Evolutionary conservation across 352 stramenopile species (phyloP), one percentile per base, ranked within the genome.

Genomic region (Phytophthora nicotianae): DNA sequence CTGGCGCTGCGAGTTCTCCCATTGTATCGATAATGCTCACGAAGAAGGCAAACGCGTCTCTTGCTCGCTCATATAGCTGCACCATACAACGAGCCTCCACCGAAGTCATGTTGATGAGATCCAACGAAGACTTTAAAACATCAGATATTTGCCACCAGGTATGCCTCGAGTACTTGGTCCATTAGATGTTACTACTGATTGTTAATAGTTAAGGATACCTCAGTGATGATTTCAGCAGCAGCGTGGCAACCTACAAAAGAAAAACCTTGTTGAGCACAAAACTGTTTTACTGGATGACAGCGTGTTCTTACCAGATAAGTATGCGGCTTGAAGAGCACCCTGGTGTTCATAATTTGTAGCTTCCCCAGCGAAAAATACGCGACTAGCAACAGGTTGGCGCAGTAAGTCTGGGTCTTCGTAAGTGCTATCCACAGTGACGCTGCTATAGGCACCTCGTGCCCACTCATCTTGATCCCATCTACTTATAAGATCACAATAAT

Each of bases 341-440:
- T 89, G 83, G 45, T 90, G 88, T 27, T 84, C 63, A 64, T 88
- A 83, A 24, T 77, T 85, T 14, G 81, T 93, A 2, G 80, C 81
- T 50, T 93, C 83, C 6, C 83, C 83, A 2, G 79, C 79, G 26
- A 93, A 93, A 48, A 87, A 62, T 27, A 93, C 56, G 7, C 70
- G 69, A n/a, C 65, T 56, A 0, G 32, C 69, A 1, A 88, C 58
- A 0, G 68, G 50, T 24, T 78, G 57, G 2, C 80, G 68, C 13
- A 93, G 33, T 7, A 76, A 48, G 38, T 89, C 79, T 8, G 85
- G 83, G 37, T 91, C 83, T 2, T 79, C 63, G 7, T 74, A 74
- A 0, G 81, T 75, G 60, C 76, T 86, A 8, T 86, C 70, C 9
- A 86, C 56, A 0, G 76, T 81, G 47, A 93, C 60, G 45, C 74